Conservation (phyloP, 1,284 basidiomycete genomes). For the Vanrija sp. region DNA sequence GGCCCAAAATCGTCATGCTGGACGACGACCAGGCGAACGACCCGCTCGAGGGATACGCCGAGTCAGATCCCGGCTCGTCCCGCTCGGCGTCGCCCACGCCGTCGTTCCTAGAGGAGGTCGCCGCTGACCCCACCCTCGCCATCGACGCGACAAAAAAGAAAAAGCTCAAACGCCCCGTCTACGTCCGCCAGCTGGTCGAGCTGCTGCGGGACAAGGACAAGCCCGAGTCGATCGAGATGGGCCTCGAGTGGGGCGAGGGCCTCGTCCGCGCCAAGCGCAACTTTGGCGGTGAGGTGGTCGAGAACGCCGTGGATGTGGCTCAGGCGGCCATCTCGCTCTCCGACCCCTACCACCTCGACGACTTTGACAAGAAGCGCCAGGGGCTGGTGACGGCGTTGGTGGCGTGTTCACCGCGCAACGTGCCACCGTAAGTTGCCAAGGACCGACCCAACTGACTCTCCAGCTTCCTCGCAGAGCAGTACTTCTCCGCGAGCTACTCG, state of each 20-base stretch:
- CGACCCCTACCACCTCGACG: conserved; percentile 75
- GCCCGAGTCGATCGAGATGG: conserved; percentile 72
- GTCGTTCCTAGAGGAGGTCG: conserved; percentile 73
- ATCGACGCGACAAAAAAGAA: conserved; percentile 50
- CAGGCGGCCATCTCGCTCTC: conserved; percentile 70
- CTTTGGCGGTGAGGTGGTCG: conserved; percentile 70
- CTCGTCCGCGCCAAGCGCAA: conserved; percentile 72
- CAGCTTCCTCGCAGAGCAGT: conserved; percentile 82
- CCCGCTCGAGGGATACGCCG: conserved; percentile 71
- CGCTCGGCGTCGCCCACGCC: conserved; percentile 73
- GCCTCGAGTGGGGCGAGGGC: conserved; percentile 68
- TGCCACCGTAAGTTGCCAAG: conserved; percentile 64
- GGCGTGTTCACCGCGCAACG: conserved; percentile 67
- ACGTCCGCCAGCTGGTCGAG: conserved; percentile 71
- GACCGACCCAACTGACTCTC: background rate
- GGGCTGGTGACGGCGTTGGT: conserved; percentile 73
- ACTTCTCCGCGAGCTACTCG: conserved; percentile 88
- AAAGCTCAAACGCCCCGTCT: conserved; percentile 70
- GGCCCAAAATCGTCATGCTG: conserved; percentile 34
- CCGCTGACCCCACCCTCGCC: conserved; percentile 70
- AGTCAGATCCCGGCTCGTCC: conserved; percentile 60
- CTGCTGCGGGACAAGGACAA: conserved; percentile 67
- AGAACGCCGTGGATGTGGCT: conserved; percentile 79
- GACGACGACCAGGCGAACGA: conserved; percentile 60
- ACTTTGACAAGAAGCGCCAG: conserved; percentile 74